Conservation (phyloP, 2,329 filamentous ascomycete species). For the Mariannaea elegans region DNA sequence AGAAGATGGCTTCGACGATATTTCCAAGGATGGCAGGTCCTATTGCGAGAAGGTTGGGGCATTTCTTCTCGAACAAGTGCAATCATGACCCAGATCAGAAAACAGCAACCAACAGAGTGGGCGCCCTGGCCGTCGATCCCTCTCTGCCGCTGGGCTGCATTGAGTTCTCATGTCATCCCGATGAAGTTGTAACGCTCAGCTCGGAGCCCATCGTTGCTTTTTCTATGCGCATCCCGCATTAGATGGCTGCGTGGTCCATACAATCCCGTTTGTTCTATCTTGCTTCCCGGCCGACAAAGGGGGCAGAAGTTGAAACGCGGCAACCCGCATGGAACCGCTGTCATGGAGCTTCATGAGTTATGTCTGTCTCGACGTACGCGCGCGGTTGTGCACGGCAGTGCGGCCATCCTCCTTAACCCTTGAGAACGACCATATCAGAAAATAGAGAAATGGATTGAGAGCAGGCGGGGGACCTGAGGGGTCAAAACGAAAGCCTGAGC, state of each 20-base stretch:
- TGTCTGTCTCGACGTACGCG: conserved; percentile 6
- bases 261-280: conserved; percentile 16
- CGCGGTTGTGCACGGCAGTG: conserved; percentile 1
- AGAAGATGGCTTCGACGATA: conserved; percentile 1
- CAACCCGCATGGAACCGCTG: conserved; percentile 24
- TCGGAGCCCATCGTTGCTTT: conserved; percentile 25
- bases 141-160: conserved; percentile 22
- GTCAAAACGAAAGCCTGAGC: not conserved
- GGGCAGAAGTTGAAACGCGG: conserved; percentile 28
- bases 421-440: conserved; percentile 11
- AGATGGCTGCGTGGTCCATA: conserved; percentile 25
- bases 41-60: conserved; percentile 27
- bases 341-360: not conserved
- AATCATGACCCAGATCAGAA: conserved; percentile 28
- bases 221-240: conserved; percentile 20
- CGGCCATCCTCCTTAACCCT: conserved; percentile 8
- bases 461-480: conserved; percentile 5
- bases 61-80: conserved; percentile 38
- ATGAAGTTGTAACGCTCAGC: conserved; percentile 8
- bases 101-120: conserved; percentile 31
- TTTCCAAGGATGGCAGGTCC: conserved; percentile 6
- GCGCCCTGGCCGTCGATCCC: conserved; percentile 40
- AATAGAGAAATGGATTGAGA: conserved; percentile 15
- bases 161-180: conserved; percentile 6
- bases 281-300: conserved; percentile 14